Percentiles rank a stretch among this genome's conserved stretches.
Conservation (phyloP, 306 rosid genomes). For the Cicer cuneatum region DNA sequence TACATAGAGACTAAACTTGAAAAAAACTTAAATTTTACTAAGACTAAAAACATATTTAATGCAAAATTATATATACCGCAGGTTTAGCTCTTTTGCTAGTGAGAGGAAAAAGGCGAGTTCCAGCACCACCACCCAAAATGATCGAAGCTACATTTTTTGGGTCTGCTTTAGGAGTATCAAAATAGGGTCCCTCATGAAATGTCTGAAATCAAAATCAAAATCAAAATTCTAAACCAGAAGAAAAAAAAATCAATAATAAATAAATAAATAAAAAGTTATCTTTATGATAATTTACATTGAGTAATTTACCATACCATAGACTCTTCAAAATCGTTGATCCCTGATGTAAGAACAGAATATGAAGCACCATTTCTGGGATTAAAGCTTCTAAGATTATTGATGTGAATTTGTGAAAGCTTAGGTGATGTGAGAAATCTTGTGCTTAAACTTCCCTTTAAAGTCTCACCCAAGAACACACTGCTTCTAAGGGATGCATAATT, state of each 20-base stretch:
- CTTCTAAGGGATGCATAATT: slow-evolving; percentile 53
- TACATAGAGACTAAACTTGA: too few relatives aligned
- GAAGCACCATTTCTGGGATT: slow-evolving; percentile 49
- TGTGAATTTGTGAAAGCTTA: slow-evolving; percentile 45
- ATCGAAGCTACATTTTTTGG: slow-evolving; percentile 86
- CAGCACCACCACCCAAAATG: slow-evolving; percentile 94
- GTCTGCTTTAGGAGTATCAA: slow-evolving; percentile 64
- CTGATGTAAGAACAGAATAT: slow-evolving; percentile 63
- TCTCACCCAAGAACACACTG: slow-evolving; percentile 62
- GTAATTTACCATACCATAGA: slow-evolving; percentile 48
- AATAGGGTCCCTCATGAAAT: slow-evolving; percentile 50
- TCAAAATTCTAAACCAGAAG: not conserved
- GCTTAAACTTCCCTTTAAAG: slow-evolving; percentile 47
- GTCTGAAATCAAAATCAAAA: slow-evolving; percentile 48
- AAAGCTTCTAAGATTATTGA: slow-evolving; percentile 35
- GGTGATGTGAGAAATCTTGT: slow-evolving; percentile 43
- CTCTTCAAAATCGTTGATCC: slow-evolving; percentile 55
- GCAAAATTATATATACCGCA: slow-evolving; percentile 38
- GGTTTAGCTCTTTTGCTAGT: slow-evolving; percentile 92
- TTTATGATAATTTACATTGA: not conserved
- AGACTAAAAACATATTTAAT: too few relatives aligned
- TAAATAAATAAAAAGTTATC: not conserved
- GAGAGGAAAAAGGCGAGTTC: slow-evolving; percentile 92
- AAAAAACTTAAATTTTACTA: too few relatives aligned
- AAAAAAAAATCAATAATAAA: not conserved